phyloP scores from a whole-genome alignment of 1,284 basidiomycete genomes.

The Trametes pubescens region DNA sequence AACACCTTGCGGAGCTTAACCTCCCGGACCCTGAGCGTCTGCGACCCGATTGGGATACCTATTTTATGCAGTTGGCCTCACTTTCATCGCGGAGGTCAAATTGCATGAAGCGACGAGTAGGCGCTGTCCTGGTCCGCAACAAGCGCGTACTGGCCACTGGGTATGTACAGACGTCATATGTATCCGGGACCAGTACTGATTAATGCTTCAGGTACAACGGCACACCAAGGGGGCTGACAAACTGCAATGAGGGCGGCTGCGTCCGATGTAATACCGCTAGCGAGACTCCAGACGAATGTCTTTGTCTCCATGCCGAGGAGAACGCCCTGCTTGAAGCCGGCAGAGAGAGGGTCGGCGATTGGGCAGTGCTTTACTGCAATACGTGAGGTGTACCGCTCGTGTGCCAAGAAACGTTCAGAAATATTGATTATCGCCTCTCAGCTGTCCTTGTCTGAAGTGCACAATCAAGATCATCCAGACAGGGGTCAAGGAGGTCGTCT shows the following conservation, averaged over 20 bases:
- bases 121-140: constrained; percentile 89
- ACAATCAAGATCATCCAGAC: constrained; percentile 98
- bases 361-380: constrained; percentile 92
- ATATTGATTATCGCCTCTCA: constrained; percentile 41
- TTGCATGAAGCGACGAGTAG: constrained; percentile 98
- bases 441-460: constrained; percentile 97
- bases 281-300: constrained; percentile 79
- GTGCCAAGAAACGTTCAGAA: not conserved
- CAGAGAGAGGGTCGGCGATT: constrained; percentile 81
- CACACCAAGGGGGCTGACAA: constrained; percentile 88
- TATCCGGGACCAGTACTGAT: not conserved
- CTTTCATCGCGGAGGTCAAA: constrained; percentile 90
- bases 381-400: constrained; percentile 57
- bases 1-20: constrained; percentile 74
- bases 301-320: constrained; percentile 98
- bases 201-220: constrained; percentile 84
- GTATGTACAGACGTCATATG: constrained; percentile 40
- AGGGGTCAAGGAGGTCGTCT: constrained; percentile 93
- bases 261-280: constrained; percentile 76
- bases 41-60: constrained; percentile 91
- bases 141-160: constrained; percentile 95
- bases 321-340: constrained; percentile 96
- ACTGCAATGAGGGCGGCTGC: constrained; percentile 93
- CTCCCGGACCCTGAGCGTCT: constrained; percentile 77
- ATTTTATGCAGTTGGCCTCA: constrained; percentile 95